Percentiles rank a stretch among this genome's conserved stretches.
Conservation (phyloP, 768 basidiomycete species). For the Clavaria fumosa region DNA sequence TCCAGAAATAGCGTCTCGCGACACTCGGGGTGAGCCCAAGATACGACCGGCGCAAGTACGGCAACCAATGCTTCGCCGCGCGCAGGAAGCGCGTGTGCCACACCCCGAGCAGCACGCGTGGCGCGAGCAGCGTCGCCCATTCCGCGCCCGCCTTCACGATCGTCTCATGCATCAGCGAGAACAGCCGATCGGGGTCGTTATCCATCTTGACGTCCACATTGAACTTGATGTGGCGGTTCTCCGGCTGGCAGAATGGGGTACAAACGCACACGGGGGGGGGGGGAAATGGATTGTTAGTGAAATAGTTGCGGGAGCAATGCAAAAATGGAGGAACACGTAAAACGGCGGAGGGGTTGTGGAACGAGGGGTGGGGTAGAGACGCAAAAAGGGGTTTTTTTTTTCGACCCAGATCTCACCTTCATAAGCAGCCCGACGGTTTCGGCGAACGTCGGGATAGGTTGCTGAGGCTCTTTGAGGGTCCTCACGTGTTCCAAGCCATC, state of each 20-base stretch:
- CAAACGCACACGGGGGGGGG: constrained; percentile 6
- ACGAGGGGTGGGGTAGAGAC: no score
- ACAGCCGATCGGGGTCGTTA: constrained; percentile 81
- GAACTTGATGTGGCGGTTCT: constrained; percentile 61
- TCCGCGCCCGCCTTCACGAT: constrained; percentile 47
- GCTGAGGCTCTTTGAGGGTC: constrained; percentile 67
- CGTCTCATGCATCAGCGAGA: constrained; percentile 56
- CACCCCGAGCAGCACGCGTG: constrained; percentile 65
- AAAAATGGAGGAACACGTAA: no score
- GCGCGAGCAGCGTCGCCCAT: constrained; percentile 67
- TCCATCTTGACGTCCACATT: constrained; percentile 91
- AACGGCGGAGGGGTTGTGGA: no score
- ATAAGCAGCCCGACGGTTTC: constrained; percentile 72
- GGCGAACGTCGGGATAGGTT: constrained; percentile 80
- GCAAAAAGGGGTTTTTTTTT: no score
- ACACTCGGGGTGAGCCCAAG: constrained; percentile 62
- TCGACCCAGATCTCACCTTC: no score
- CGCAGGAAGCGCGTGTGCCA: constrained; percentile 87
- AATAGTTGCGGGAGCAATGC: no score
- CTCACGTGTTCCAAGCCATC: constrained; percentile 64
- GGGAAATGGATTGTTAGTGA: no score
- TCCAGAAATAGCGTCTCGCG: constrained; percentile 82
- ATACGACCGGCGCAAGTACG: constrained; percentile 73
- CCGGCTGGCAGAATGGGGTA: constrained; percentile 30
- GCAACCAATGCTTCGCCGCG: constrained; percentile 58